Percentiles rank a stretch among this genome's conserved stretches.
Evolutionary conservation across 2,329 filamentous ascomycete species (phyloP).

Genomic region (Cladophialophora immunda): DNA sequence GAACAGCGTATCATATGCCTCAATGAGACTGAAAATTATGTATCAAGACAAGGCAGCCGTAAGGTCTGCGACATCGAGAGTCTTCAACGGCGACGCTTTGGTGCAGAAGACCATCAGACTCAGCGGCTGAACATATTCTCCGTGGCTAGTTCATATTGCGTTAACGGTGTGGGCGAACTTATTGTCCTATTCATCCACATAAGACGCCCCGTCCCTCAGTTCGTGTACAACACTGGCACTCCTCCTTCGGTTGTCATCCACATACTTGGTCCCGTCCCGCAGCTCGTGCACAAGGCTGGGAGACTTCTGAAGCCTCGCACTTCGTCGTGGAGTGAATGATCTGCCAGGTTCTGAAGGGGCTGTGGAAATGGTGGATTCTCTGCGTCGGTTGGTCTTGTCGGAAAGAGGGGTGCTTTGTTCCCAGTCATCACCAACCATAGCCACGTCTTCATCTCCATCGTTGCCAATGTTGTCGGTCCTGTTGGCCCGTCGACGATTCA

Average conservation of each 20-base stretch:
- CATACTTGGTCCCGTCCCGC: slow-evolving; percentile 40
- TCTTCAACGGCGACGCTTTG: not conserved
- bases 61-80: not conserved
- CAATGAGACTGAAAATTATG: slow-evolving; percentile 5
- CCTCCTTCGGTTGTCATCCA: slow-evolving; percentile 34
- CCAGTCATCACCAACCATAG: slow-evolving; percentile 1
- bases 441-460: slow-evolving; percentile 15
- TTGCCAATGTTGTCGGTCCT: slow-evolving; percentile 29
- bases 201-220: slow-evolving; percentile 37
- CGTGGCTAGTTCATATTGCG: not conserved
- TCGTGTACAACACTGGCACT: slow-evolving; percentile 37
- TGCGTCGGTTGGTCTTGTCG: slow-evolving; percentile 20
- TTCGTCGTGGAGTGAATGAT: slow-evolving; percentile 27
- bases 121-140: not conserved
- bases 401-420: slow-evolving; percentile 6
- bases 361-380: slow-evolving; percentile 28
- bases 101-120: not conserved
- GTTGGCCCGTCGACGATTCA: slow-evolving; percentile 25
- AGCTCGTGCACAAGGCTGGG: slow-evolving; percentile 40
- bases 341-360: slow-evolving; percentile 22
- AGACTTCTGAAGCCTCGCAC: slow-evolving; percentile 27
- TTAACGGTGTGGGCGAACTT: not conserved
- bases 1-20: slow-evolving; percentile 1
- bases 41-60: not conserved
- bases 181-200: slow-evolving; percentile 33